These are phyloP conservation scores for Diospyros lotus DNA, from an alignment of 148 eudicot genomes.

Conservation along the genomic window DNA sequence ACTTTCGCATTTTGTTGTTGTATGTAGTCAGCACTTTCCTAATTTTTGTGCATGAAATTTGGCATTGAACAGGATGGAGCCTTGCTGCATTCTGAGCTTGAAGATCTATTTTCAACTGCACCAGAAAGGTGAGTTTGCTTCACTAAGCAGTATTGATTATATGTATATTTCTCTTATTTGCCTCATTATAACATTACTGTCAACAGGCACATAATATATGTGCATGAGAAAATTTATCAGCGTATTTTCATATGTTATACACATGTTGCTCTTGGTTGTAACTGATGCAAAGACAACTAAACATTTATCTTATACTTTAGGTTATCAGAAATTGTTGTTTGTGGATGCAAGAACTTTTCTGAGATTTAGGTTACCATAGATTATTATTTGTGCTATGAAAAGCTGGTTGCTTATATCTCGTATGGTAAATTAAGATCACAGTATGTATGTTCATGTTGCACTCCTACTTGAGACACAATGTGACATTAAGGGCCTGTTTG, in stretches of 20 bases:
- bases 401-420: background rate
- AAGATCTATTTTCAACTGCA: conserved; percentile 58
- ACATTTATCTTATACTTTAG: background rate
- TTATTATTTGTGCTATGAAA: background rate
- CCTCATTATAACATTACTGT: background rate
- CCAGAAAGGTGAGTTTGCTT: conserved; percentile 45
- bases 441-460: no score
- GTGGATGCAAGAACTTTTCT: no score
- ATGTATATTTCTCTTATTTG: conserved; percentile 7
- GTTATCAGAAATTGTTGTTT: no score
- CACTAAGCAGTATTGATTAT: background rate
- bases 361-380: background rate
- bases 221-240: background rate
- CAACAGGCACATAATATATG: background rate
- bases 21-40: background rate
- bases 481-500: no score
- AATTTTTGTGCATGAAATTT: conserved; percentile 10
- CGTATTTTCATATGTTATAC: background rate
- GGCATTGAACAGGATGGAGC: conserved; percentile 39
- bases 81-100: conserved; percentile 36
- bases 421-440: background rate
- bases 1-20: background rate
- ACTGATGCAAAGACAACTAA: background rate
- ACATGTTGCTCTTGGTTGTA: conserved; percentile 4
- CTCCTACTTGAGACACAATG: no score